Evolutionary conservation across 2,329 filamentous ascomycete genomes (phyloP).

Genomic region (Colletotrichum cereale): DNA sequence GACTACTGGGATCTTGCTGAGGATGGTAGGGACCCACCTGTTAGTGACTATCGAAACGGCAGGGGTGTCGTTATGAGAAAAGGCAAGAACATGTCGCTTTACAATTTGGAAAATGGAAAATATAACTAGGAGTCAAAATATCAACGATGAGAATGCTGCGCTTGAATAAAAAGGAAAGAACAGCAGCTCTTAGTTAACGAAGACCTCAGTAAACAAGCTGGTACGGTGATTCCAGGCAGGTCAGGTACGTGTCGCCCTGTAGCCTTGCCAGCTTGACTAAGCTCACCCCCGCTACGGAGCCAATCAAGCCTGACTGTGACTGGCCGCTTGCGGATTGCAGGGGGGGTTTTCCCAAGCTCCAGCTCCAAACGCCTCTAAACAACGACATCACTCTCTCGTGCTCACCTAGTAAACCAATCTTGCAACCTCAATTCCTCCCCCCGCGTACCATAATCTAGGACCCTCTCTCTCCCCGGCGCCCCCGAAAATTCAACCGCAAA

Average conservation of each 20-base stretch:
- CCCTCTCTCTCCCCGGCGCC: background rate
- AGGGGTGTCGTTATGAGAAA: background rate
- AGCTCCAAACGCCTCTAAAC: conserved; percentile 37
- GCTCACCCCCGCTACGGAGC: conserved; percentile 21
- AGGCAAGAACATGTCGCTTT: background rate
- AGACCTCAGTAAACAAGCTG: background rate
- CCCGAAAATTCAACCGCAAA: conserved; percentile 23
- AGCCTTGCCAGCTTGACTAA: conserved; percentile 40
- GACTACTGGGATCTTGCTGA: conserved; percentile 11
- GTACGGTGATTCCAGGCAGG: conserved; percentile 21
- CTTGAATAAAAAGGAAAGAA: background rate
- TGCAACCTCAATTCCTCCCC: conserved; percentile 22
- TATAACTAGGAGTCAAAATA: background rate
- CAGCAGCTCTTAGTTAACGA: background rate
- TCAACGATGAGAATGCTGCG: background rate
- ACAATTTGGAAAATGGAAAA: too few species aligned
- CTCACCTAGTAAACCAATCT: conserved; percentile 21
- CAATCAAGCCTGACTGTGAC: conserved; percentile 32
- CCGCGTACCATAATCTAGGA: background rate
- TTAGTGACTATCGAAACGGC: background rate
- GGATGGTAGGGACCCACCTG: conserved; percentile 13
- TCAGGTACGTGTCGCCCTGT: conserved; percentile 40
- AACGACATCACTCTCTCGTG: conserved; percentile 39
- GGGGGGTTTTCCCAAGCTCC: conserved; percentile 34
- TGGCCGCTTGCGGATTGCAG: conserved; percentile 38